phyloP scores from a whole-genome alignment of 139 green algal genomes.

The Micractinium conductrix region DNA sequence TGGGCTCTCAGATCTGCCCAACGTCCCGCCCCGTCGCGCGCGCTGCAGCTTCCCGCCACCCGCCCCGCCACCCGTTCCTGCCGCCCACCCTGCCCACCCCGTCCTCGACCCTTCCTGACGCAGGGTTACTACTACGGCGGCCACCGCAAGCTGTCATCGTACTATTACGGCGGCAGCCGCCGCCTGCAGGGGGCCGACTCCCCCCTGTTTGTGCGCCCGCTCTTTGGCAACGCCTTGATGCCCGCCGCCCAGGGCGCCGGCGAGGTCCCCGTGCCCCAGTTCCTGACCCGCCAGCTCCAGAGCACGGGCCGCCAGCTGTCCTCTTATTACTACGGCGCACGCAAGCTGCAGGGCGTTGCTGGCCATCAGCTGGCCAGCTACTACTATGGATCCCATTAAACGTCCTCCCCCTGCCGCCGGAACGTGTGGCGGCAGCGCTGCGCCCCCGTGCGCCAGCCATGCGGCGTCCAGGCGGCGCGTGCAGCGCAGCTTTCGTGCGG shows the following conservation, averaged over 20 bases:
- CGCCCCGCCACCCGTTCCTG: background rate
- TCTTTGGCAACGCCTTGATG: conserved; percentile 7
- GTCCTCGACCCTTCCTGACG: background rate
- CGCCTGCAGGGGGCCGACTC: background rate
- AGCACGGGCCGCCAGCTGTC: background rate
- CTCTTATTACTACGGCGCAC: conserved; percentile 6
- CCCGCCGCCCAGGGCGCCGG: background rate
- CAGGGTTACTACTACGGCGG: background rate
- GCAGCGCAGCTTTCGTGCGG: too few relatives aligned
- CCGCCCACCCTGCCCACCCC: too few relatives aligned
- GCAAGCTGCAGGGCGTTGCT: background rate
- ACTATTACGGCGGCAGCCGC: background rate
- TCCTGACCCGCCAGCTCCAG: conserved; percentile 14
- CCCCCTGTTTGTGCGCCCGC: background rate
- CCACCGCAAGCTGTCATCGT: background rate
- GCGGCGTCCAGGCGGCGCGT: too few relatives aligned
- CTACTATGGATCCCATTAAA: background rate
- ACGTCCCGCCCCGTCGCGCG: too few relatives aligned
- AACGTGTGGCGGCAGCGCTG: background rate
- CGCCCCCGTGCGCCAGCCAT: too few relatives aligned
- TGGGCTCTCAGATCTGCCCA: too few relatives aligned
- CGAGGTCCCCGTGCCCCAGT: conserved; percentile 11
- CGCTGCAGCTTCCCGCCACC: too few relatives aligned
- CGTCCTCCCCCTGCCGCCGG: background rate
- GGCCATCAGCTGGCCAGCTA: background rate